Evolutionary conservation across 495 filamentous ascomycete species (phyloP).

Genomic region (Parathielavia hyrcaniae): DNA sequence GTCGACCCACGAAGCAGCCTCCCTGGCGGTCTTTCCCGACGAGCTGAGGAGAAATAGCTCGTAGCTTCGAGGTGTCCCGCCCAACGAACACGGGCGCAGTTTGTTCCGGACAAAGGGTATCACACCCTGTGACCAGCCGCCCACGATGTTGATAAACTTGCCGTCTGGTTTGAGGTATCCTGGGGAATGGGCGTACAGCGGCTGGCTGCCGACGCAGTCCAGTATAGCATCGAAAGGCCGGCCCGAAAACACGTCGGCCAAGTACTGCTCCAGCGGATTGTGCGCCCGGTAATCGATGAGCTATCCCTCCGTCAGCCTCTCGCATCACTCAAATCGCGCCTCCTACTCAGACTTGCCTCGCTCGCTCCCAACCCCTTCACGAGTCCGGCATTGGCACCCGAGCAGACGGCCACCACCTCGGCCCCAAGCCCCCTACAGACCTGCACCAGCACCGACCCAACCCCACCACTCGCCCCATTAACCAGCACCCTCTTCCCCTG

Average conservation of each 20-base stretch:
- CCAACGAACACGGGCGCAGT: conserved; percentile 32
- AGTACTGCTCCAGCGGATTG: conserved; percentile 22
- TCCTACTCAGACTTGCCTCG: conserved; percentile 26
- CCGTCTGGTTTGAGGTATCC: conserved; percentile 36
- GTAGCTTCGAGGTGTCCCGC: conserved; percentile 36
- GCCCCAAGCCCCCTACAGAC: conserved; percentile 31
- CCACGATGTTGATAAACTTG: conserved; percentile 36
- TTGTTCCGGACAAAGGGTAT: conserved; percentile 31
- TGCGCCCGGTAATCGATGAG: conserved; percentile 36
- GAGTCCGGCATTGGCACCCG: conserved; percentile 27
- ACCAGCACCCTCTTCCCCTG: conserved; percentile 32
- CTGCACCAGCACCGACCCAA: conserved; percentile 39
- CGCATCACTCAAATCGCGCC: background rate
- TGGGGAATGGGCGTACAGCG: conserved; percentile 30
- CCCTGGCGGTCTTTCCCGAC: conserved; percentile 19
- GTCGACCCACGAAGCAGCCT: conserved; percentile 27
- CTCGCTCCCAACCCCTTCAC: conserved; percentile 35
- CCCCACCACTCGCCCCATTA: conserved; percentile 44
- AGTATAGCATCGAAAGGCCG: conserved; percentile 37
- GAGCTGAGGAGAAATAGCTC: conserved; percentile 32
- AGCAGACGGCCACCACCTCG: conserved; percentile 34
- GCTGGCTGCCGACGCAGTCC: conserved; percentile 36
- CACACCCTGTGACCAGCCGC: conserved; percentile 28
- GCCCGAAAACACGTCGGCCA: conserved; percentile 27
- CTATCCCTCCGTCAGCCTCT: conserved; percentile 15